Base-by-base conservation (phyloP, 768 basidiomycete species). In the Termitomyces heimii region DNA sequence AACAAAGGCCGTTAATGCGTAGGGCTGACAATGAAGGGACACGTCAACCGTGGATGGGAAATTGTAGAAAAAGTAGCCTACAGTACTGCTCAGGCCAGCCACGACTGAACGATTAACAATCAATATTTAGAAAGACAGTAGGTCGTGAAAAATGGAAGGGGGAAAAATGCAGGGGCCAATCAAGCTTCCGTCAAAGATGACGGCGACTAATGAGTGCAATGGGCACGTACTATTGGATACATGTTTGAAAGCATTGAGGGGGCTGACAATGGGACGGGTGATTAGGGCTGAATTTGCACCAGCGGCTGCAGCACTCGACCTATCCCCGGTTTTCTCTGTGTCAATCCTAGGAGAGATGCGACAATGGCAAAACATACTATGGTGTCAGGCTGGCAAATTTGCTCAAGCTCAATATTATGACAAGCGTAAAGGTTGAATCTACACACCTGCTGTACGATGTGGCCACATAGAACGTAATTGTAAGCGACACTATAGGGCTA, bases 281-380 rank as follows among this genome's bases (percentile, higher is more conserved):
- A 49, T 67, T 71, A 0, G 82, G 75, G 50, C 83, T 84, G 62
- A 84, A 83, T 31, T 58, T 63, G 69, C 85, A 86, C 47, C 69
- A 71, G 28, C 61, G 59, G 57, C 67, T 72, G 8, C 18, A 52
- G 6, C 50, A 52, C 6, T 39, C 26, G 18, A 52, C 50, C 50
- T 52, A 13, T 24, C 22, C 42, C 22, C 42, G 26, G 1, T 4
- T 28, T 28, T 37, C 5, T 34, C n/a, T 13, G 2, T 9, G n/a
- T 52, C 26, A 39, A 2, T 39, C 5, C 26, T 39, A 7, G 12
- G 13, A 39, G 2, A 10, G 18, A 28, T 37, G 5, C 12, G 35
- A 28, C 26, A 52, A 10, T 39, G n/a, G 18, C 26, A 24, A n/a
- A n/a, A 39, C 34, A 28, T 39, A 52, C 50, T n/a, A 52, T 28